Evolutionary conservation across 2,329 filamentous ascomycete species (phyloP), one percentile per base, ranked within the genome.

Genomic region (Echinosphaeria canescens): DNA sequence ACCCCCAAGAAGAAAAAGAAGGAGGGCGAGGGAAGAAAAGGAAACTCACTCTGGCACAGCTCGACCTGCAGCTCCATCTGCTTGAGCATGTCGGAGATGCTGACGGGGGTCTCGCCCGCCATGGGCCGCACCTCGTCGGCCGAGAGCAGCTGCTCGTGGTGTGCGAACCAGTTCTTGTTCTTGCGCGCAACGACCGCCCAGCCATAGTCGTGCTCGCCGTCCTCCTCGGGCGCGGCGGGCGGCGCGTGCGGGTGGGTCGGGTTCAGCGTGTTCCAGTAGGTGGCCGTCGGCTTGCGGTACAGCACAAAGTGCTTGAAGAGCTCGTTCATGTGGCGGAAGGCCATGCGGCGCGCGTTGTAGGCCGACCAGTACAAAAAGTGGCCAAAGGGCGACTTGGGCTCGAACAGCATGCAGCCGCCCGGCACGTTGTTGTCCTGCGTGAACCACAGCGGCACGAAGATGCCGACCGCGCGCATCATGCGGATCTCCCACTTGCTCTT

Each of bases 1-100:
- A n/a, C n/a, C n/a, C n/a, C n/a, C n/a, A n/a, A n/a, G n/a, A n/a
- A n/a, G n/a, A n/a, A n/a, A n/a, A n/a, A n/a, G n/a, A n/a, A n/a
- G n/a, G n/a, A n/a, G n/a, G n/a, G n/a, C n/a, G n/a, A n/a, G n/a
- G n/a, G n/a, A n/a, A n/a, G n/a, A n/a, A n/a, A 3, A 12, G 5
- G 15, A 15, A 5, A 48, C 54, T 40, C 50, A 74, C 75, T 78
- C 44, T 93, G 84, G 51, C 93, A 69, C 44, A 81, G 71, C 34
- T 79, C 73, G 20, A 95, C 73, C 41, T 92, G 84, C 37, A 88
- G 90, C 36, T 90, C 80, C 13, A 95, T 51, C 15, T 93, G 53
- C 16, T 65, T 66, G 42, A 90, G 79, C 6, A 88, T 57, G 41
- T 91, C 81, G 36, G 85, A 73, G 1, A 68, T 70, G 46, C 80